phyloP scores from a whole-genome alignment of 2,329 filamentous ascomycete species.

The Colletotrichum orchidophilum region DNA sequence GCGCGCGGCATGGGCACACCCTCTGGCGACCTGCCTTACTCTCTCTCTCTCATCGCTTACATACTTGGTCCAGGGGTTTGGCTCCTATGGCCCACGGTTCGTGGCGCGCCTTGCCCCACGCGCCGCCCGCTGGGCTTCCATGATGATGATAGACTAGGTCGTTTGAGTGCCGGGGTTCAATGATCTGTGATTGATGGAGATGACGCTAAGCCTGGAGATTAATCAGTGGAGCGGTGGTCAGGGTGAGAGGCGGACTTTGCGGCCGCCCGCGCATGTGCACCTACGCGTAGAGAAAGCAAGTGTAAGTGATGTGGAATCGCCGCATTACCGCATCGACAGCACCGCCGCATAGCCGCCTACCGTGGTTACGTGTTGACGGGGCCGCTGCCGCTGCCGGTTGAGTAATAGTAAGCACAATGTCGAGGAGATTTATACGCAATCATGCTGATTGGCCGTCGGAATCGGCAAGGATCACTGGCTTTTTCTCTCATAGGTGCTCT shows the following conservation, averaged over 20 bases:
- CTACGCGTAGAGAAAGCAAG: not conserved
- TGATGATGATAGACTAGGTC: conserved; percentile 14
- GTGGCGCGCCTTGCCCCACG: conserved; percentile 1
- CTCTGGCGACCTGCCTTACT: not conserved
- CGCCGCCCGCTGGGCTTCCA: conserved; percentile 10
- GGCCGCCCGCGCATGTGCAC: not conserved
- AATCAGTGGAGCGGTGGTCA: not conserved
- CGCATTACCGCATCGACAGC: not conserved
- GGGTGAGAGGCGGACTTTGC: not conserved
- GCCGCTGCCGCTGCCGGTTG: not conserved
- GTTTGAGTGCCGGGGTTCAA: conserved; percentile 8
- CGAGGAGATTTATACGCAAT: not conserved
- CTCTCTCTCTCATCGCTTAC: not conserved
- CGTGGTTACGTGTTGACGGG: not conserved
- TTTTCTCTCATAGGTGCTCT: not conserved
- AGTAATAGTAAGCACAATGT: not conserved
- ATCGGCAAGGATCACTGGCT: not conserved
- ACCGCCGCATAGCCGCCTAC: not conserved
- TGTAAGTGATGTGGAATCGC: not conserved
- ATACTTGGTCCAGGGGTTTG: not conserved
- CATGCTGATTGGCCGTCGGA: not conserved
- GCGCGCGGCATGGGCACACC: not conserved
- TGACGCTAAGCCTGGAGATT: not conserved
- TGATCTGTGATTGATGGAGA: not conserved
- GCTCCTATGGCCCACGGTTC: not conserved